phyloP scores from a whole-genome alignment of 441 rosid genomes.

The Hura crepitans region DNA sequence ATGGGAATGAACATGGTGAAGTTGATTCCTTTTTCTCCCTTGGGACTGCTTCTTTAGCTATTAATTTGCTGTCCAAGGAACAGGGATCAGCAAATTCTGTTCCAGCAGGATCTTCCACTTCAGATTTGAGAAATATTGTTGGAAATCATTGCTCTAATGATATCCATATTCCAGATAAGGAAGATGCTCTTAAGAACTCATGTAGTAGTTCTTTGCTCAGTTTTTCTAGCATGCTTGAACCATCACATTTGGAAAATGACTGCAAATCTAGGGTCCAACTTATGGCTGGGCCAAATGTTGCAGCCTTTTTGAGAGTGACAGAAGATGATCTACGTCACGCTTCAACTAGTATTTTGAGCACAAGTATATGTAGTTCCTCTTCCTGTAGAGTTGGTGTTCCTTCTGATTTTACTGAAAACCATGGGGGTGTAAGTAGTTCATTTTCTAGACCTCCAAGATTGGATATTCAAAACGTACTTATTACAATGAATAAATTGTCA shows the following conservation, averaged over 20 bases:
- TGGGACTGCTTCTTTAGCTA: background rate
- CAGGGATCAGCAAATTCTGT: background rate
- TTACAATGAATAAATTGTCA: conserved; percentile 41
- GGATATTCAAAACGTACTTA: conserved; percentile 37
- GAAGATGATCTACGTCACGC: background rate
- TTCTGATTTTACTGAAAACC: conserved; percentile 25
- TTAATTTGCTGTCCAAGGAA: background rate
- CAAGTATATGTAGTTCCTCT: conserved; percentile 26
- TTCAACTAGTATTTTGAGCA: conserved; percentile 12
- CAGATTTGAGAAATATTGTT: background rate
- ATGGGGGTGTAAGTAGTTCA: conserved; percentile 24
- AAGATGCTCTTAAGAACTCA: background rate
- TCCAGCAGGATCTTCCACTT: conserved; percentile 12
- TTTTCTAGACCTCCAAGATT: conserved; percentile 28
- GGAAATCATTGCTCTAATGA: background rate
- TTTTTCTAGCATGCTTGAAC: background rate
- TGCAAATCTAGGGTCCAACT: conserved; percentile 2
- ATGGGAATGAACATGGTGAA: conserved; percentile 2
- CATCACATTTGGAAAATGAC: background rate
- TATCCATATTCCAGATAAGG: background rate
- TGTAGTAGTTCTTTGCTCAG: background rate
- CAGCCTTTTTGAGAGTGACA: background rate
- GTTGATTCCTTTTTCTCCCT: background rate
- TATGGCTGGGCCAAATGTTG: background rate
- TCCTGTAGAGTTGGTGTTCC: conserved; percentile 22